A percentile compares a stretch with the other conserved stretches of the same genome.
These are phyloP conservation scores for Phytophthora sp. DNA, from an alignment of 352 stramenopile genomes.

Conservation along the genomic window DNA sequence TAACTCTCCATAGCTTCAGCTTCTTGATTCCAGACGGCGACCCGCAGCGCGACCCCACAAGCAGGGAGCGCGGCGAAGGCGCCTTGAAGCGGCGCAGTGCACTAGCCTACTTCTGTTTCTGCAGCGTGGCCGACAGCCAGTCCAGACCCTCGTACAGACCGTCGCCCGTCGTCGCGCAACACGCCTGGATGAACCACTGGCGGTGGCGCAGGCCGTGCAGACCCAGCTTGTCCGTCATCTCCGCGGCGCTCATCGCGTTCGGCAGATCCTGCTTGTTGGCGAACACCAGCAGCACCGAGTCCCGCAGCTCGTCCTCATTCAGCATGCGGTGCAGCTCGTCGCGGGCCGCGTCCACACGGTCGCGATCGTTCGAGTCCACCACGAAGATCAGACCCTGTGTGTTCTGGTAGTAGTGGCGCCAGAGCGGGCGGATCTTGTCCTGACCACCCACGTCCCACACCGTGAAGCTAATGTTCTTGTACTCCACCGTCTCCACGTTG, in stretches of 20 bases:
- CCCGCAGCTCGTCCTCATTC: conserved; percentile 98
- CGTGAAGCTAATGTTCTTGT: conserved; percentile 99
- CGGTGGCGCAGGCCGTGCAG: conserved; percentile 96
- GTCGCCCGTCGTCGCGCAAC: conserved; percentile 98
- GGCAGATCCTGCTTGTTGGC: conserved; percentile 99
- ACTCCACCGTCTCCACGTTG: conserved; percentile 99
- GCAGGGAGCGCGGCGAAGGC: conserved; percentile 11
- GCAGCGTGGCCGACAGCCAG: conserved; percentile 93
- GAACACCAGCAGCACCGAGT: conserved; percentile 98
- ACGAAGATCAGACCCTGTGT: conserved; percentile 99
- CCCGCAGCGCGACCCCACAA: conserved; percentile 10
- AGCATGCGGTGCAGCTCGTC: conserved; percentile 99
- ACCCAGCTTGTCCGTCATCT: conserved; percentile 99
- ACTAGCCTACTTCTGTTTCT: conserved; percentile 79
- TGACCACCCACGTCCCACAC: conserved; percentile 99
- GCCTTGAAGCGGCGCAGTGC: neutral
- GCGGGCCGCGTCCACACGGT: conserved; percentile 96
- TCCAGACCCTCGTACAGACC: conserved; percentile 99
- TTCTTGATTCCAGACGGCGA: conserved; percentile 10
- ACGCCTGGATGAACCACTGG: conserved; percentile 99
- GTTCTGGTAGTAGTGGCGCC: conserved; percentile 99
- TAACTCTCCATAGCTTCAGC: conserved; percentile 27
- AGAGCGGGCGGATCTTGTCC: conserved; percentile 98
- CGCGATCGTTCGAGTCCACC: conserved; percentile 98
- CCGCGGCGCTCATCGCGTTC: conserved; percentile 93